Base-by-base conservation (phyloP, 352 stramenopile species). In the Pythium volutum region DNA sequence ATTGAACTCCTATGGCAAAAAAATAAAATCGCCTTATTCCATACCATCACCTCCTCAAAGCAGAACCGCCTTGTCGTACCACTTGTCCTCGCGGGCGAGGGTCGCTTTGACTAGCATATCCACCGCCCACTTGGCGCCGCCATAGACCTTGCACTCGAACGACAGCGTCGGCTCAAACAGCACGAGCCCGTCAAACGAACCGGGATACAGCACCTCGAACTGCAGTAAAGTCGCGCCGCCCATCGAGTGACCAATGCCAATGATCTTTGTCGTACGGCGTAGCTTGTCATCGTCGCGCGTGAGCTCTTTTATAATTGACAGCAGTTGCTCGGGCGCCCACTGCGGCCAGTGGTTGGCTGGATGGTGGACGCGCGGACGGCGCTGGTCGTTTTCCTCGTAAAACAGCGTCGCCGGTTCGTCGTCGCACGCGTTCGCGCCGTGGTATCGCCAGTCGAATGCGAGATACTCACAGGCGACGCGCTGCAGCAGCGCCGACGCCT, bases 381-480 rank as follows among this genome's bases (percentile, higher is more conserved):
- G 12, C 16, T 52, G 16, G 29, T 62, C 55, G 7, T 55, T 46
- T 29, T 59, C 18, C 20, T 52, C 22, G n/a, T 55, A 63, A 3
- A 73, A 63, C n/a, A 78, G 39, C 26, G 55, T 56, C 25, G 59
- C 53, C 2, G 59, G 27, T 41, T 61, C 38, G 6, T 18, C n/a
- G 58, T 81, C 59, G 49, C 73, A 61, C 9, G 67, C 66, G 5
- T 67, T 69, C 22, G 31, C 48, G 34, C 70, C 73, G 47, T 81
- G 73, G 51, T 71, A 78, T 0, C 57, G 58, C 59, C 71, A 81
- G 62, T 77, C 67, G 61, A 81, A 74, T 0, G 64, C 42, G n/a
- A 69, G 54, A 25, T 62, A 67, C 5, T 76, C 61, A 9, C 59
- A 69, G 2, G 56, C 20, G 22, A 70, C 59, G 39, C 27, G 9